Base-by-base conservation (phyloP, 108 stramenopile species). In the Schizochytrium sp. region DNA sequence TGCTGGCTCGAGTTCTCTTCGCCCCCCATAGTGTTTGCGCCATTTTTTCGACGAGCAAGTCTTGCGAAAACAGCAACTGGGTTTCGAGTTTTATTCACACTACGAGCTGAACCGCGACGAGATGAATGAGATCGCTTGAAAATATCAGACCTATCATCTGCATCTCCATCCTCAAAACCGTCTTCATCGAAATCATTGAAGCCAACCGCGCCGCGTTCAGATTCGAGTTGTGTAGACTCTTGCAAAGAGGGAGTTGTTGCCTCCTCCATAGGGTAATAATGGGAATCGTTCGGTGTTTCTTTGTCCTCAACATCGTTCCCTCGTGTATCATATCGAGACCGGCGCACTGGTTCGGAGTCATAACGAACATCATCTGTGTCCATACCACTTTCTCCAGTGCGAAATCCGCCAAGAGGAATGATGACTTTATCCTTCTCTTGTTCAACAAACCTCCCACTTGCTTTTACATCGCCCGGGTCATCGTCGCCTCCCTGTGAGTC, bases 391-490 rank as follows among this genome's bases (percentile, higher is more conserved):
- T 69, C 64, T 8, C 64, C 64, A 44, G 64, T 69, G 10, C 64
- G 64, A 69, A 69, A 69, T 38, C 64, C 64, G 64, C 64, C 64
- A 15, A 69, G 64, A 12, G 64, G 64, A 7, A 15, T 28, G 28
- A 28, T 28, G 28, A 28, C 28, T 28, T 28, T 28, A 28, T 28
- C 28, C 28, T 28, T 28, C 28, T 28, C 28, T 28, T 28, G 28
- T 28, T 28, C 28, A 28, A 28, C 28, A 28, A 28, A 28, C 28
- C 28, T 28, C 28, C 28, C 64, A 69, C 40, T 8, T 69, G 64
- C 0, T 69, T 44, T 8, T 69, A 38, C 19, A 69, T 38, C 64
- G 28, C 64, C 28, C 42, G 64, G 19, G 64, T 69, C 64, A 7
- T 38, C 15, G 57, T 58, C 13, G 64, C 64, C 44, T 15, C 64